Conservation (phyloP, 768 basidiomycete genomes). For the Suillus spraguei region DNA sequence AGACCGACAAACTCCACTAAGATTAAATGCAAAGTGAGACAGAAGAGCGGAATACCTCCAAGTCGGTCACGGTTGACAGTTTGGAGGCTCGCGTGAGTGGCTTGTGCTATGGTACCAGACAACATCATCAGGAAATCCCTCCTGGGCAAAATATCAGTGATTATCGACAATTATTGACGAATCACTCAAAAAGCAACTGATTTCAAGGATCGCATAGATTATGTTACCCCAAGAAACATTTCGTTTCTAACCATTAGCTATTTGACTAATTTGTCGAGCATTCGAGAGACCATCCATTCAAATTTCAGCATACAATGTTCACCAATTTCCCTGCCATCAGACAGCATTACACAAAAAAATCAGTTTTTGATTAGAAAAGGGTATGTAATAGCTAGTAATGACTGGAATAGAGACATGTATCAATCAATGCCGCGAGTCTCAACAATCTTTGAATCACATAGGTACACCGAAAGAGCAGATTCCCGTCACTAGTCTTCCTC, state of each 20-base stretch:
- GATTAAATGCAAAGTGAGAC: too few species aligned
- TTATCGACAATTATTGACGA: background rate
- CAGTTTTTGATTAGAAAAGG: background rate
- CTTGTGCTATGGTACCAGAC: too few species aligned
- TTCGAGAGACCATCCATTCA: background rate
- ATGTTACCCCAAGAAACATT: constrained; percentile 1
- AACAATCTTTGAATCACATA: background rate
- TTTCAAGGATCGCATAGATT: background rate
- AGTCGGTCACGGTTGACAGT: too few species aligned
- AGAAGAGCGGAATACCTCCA: too few species aligned
- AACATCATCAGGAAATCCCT: too few species aligned
- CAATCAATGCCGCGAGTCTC: background rate
- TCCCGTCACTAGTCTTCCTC: too few species aligned
- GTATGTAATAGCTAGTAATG: constrained; percentile 1
- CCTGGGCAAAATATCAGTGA: background rate
- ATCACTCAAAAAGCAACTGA: background rate
- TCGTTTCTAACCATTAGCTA: background rate
- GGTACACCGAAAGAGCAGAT: background rate
- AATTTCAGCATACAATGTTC: background rate
- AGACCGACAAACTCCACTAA: too few species aligned
- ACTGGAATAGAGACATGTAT: background rate
- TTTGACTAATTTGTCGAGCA: background rate
- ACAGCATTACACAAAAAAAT: background rate
- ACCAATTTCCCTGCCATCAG: background rate
- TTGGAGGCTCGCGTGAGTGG: too few species aligned